A percentile compares a stretch with the other conserved stretches of the same genome.
These are phyloP conservation scores for Hypoxylon fuscum DNA, from an alignment of 495 filamentous ascomycete species.

Conservation along the genomic window DNA sequence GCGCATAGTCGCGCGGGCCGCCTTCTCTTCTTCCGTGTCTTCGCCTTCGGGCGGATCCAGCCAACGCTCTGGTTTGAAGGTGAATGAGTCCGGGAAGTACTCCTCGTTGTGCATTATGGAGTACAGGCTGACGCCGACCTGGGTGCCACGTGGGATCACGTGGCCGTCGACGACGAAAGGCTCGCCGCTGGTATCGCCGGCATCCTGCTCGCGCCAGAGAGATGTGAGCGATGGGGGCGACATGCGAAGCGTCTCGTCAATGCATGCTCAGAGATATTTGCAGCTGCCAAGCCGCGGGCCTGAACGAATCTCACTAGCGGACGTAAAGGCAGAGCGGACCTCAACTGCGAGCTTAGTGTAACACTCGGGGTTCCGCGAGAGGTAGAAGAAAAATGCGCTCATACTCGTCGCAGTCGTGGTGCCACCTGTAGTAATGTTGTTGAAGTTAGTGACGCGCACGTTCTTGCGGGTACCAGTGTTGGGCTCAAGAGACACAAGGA, in stretches of 20 bases:
- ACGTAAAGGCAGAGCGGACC: constrained; percentile 49
- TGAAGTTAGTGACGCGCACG: background rate
- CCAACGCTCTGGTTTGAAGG: constrained; percentile 55
- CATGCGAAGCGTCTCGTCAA: constrained; percentile 69
- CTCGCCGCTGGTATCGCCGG: constrained; percentile 42
- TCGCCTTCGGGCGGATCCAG: background rate
- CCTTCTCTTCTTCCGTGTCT: constrained; percentile 6
- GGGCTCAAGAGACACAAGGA: too few relatives aligned
- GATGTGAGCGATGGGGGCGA: constrained; percentile 59
- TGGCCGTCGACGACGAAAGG: constrained; percentile 56
- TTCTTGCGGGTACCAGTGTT: too few relatives aligned
- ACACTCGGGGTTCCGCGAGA: constrained; percentile 44
- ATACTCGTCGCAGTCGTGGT: constrained; percentile 22
- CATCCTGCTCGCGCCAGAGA: constrained; percentile 51
- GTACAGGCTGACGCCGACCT: constrained; percentile 50
- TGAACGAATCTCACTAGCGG: constrained; percentile 45
- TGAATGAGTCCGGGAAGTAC: constrained; percentile 50
- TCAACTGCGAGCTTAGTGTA: constrained; percentile 52
- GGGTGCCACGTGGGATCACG: constrained; percentile 35
- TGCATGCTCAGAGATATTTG: constrained; percentile 57
- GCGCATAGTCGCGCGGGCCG: constrained; percentile 12
- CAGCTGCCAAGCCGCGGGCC: constrained; percentile 56
- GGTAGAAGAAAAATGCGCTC: constrained; percentile 22
- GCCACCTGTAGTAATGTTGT: constrained; percentile 1
- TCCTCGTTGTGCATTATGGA: constrained; percentile 49